These are phyloP conservation scores for Serendipita sp. DNA, from an alignment of 768 basidiomycete species.

Conservation along the genomic window DNA sequence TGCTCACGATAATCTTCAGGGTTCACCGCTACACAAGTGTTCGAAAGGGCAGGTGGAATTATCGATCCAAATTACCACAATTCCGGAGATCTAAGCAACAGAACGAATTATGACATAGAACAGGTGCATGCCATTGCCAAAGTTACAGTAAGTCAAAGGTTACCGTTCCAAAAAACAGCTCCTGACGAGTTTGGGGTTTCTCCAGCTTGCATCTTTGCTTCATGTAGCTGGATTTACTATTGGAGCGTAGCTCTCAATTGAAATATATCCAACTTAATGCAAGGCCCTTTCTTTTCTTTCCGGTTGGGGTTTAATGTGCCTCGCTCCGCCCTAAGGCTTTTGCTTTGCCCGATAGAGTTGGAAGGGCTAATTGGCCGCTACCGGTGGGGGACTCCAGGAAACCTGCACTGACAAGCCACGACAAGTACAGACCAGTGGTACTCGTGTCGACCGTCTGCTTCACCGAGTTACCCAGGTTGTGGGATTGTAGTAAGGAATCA, in stretches of 20 bases:
- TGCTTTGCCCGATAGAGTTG: not conserved
- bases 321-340: slow-evolving; percentile 7
- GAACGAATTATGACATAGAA: slow-evolving; percentile 67
- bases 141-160: slow-evolving; percentile 45
- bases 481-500: slow-evolving; percentile 36
- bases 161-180: not conserved
- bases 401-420: slow-evolving; percentile 77
- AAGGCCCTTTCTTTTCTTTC: too few relatives aligned
- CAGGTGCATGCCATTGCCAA: slow-evolving; percentile 76
- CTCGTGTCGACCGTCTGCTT: slow-evolving; percentile 50
- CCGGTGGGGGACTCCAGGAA: slow-evolving; percentile 50
- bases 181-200: not conserved
- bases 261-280: not conserved
- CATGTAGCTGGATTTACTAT: slow-evolving; percentile 1
- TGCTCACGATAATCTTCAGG: slow-evolving; percentile 67
- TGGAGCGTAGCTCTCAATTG: not conserved
- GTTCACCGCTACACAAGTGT: slow-evolving; percentile 74
- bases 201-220: not conserved
- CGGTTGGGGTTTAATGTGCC: not conserved
- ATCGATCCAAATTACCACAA: slow-evolving; percentile 85
- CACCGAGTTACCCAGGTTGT: slow-evolving; percentile 21
- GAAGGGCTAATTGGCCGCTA: slow-evolving; percentile 8
- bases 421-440: slow-evolving; percentile 74
- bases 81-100: slow-evolving; percentile 59
- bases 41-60: slow-evolving; percentile 75